phyloP scores from a whole-genome alignment of 75 land plant species.

The Azolla pinnata region DNA sequence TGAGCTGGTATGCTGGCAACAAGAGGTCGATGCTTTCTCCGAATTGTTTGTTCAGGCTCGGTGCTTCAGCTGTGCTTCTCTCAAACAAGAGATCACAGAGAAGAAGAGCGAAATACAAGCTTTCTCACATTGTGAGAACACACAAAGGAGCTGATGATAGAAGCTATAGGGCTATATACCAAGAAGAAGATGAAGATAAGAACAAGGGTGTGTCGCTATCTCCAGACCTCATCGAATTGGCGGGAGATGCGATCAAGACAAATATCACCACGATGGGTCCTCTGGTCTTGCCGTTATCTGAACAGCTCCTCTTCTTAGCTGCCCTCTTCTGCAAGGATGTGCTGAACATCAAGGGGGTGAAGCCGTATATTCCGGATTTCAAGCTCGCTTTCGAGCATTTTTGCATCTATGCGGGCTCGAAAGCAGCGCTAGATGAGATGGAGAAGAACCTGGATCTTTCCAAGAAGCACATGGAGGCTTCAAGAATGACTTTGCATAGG shows the following conservation, averaged over 20 bases:
- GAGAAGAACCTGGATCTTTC: constrained; percentile 50
- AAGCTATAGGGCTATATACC: constrained; percentile 49
- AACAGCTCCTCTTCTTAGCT: constrained; percentile 50
- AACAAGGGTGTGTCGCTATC: constrained; percentile 65
- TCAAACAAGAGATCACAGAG: constrained; percentile 42
- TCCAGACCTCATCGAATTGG: constrained; percentile 52
- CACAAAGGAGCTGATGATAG: constrained; percentile 48
- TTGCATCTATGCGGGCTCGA: constrained; percentile 46
- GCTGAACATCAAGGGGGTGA: constrained; percentile 2
- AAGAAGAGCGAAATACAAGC: constrained; percentile 50
- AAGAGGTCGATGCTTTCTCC: constrained; percentile 68
- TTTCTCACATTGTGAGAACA: constrained; percentile 50
- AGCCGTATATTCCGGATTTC: constrained; percentile 65
- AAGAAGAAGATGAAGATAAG: constrained; percentile 62
- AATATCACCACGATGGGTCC: constrained; percentile 66
- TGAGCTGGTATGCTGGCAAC: constrained; percentile 66
- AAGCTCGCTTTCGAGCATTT: constrained; percentile 59
- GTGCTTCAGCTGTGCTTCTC: constrained; percentile 64
- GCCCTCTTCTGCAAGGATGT: constrained; percentile 13
- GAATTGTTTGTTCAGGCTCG: constrained; percentile 83
- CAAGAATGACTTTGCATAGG: constrained; percentile 48
- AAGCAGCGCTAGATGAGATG: constrained; percentile 49
- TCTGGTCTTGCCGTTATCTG: constrained; percentile 58
- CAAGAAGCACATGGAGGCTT: constrained; percentile 57
- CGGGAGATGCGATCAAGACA: constrained; percentile 55